Evolutionary conservation across 768 basidiomycete species (phyloP), one percentile per base, ranked within the genome.

Genomic region (Phlebiopsis gigantea): DNA sequence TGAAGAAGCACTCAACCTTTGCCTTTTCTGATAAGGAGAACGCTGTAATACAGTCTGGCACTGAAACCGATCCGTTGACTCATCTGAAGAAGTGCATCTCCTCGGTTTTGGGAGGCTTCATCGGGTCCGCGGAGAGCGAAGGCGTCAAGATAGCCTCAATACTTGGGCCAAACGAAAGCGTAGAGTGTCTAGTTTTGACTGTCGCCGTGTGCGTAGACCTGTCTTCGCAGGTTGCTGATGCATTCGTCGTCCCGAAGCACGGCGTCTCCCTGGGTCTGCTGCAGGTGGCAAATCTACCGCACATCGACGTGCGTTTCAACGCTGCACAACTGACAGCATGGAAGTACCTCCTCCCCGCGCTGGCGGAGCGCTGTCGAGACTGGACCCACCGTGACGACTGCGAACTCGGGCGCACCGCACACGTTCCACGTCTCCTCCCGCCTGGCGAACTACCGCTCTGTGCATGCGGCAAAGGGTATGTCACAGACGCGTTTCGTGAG

Each of bases 361-460:
- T 80, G 22, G 74, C 73, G 1, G 84, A 81, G 39, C 82, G 82
- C 55, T 75, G 80, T 22, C 72, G 68, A 25, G 49, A 57, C 0
- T 85, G 83, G 83, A 63, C 65, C 6, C 83, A 85, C 61, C 61
- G 56, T 17, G 39, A 62, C 1, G 65, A 66, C 17, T 85, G 83
- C 70, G 77, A 79, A 63, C 82, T 30, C 15, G 15, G 15, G 15
- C 29, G 9, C 59, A 10, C 19, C 57, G 48, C 39, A 70, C 34
- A 57, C 48, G 61, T 5, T 42, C 21, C 17, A 67, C 79, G 21
- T 79, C 81, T 0, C 66, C 77, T 2, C 65, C 67, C 26, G 25
- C 65, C 72, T 5, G 68, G 67, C 0, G 64, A 68, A 28, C 63
- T 62, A 10, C 80, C 81, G 0, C 64, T 83, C 19, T 86, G 84